A percentile compares a stretch with the other conserved stretches of the same genome.
phyloP scores from a whole-genome alignment of 2,329 filamentous ascomycete species.

The Venturia pyrina region DNA sequence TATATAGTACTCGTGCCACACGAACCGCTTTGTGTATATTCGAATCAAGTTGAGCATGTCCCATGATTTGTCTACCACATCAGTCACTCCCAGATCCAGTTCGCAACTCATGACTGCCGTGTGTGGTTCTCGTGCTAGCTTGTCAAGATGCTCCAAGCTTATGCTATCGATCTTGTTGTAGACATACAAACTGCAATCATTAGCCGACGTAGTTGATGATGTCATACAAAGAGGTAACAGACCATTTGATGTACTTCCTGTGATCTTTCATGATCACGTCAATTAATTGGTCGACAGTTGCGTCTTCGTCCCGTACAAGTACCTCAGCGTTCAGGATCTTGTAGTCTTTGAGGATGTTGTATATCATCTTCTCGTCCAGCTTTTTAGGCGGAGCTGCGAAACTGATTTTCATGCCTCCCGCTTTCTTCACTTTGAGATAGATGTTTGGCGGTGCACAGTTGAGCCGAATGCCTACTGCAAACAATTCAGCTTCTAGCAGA shows the following conservation, averaged over 20 bases:
- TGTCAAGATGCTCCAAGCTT: conserved; percentile 85
- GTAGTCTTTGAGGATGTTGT: conserved; percentile 96
- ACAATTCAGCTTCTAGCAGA: conserved; percentile 80
- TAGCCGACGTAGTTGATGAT: conserved; percentile 31
- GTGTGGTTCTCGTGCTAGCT: conserved; percentile 81
- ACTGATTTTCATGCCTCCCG: conserved; percentile 97
- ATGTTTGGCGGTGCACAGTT: conserved; percentile 96
- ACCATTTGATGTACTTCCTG: conserved; percentile 85
- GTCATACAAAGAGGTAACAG: conserved; percentile 12
- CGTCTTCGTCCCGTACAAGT: conserved; percentile 83
- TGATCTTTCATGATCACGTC: conserved; percentile 99
- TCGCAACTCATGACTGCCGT: conserved; percentile 98
- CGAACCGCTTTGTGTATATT: conserved; percentile 73
- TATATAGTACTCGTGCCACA: conserved; percentile 20
- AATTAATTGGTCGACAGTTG: conserved; percentile 96
- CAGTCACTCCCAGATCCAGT: conserved; percentile 81
- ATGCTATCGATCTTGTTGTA: conserved; percentile 99
- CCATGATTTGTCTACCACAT: conserved; percentile 94
- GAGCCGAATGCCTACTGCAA: conserved; percentile 87
- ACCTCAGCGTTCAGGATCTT: conserved; percentile 98
- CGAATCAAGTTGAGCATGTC: conserved; percentile 81
- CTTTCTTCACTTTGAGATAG: conserved; percentile 91
- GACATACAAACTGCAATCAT: conserved; percentile 62
- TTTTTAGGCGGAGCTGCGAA: conserved; percentile 83
- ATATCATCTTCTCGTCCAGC: conserved; percentile 95